Percentiles rank a stretch among this genome's conserved stretches.
Evolutionary conservation across 116 monocot species (phyloP).

Genomic region (Phalaenopsis hybrid): DNA sequence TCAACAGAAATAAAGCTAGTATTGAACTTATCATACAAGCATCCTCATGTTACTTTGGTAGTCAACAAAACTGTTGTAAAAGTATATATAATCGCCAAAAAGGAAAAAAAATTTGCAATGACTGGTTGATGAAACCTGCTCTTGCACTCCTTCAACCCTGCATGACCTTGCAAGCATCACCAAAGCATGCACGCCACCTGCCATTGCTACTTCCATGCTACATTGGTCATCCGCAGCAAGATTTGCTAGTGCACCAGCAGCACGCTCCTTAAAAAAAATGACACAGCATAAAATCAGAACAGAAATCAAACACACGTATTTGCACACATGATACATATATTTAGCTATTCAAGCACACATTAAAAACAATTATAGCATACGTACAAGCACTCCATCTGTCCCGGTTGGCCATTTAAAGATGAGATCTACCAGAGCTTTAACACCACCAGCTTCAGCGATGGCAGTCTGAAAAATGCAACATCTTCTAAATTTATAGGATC

Average conservation of each 20-base stretch:
- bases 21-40: neutral
- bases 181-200: slow-evolving; percentile 87
- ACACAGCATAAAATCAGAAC: neutral
- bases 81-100: neutral
- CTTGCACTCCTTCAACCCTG: slow-evolving; percentile 92
- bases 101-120: neutral
- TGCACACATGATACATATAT: neutral
- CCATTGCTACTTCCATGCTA: slow-evolving; percentile 78
- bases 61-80: neutral
- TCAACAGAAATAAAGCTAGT: neutral
- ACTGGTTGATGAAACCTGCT: slow-evolving; percentile 52
- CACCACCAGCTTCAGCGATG: slow-evolving; percentile 82
- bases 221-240: slow-evolving; percentile 97
- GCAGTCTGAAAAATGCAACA: slow-evolving; percentile 46
- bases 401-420: slow-evolving; percentile 85
- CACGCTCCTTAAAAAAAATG: slow-evolving; percentile 64
- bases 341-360: neutral
- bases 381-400: slow-evolving; percentile 90
- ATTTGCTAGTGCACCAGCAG: slow-evolving; percentile 97
- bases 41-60: neutral
- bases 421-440: slow-evolving; percentile 93
- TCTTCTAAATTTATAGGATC: neutral
- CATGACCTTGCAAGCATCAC: slow-evolving; percentile 87
- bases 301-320: neutral
- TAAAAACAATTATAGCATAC: slow-evolving; percentile 4